Evolutionary conservation across 2,329 filamentous ascomycete species (phyloP), one percentile per base, ranked within the genome.

Genomic region (Phaeomoniella chlamydospora): DNA sequence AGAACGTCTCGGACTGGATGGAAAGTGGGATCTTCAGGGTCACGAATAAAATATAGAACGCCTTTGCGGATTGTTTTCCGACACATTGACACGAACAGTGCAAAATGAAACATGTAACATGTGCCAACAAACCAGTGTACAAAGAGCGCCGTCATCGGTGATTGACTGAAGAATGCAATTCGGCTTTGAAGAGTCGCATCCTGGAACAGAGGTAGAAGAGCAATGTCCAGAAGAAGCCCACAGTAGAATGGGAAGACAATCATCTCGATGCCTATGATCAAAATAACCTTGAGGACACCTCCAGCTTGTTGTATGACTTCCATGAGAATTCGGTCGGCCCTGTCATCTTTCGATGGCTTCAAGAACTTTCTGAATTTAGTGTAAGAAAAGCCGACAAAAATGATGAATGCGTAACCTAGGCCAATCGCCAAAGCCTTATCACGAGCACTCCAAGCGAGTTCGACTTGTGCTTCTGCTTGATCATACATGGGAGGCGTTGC

Each of bases 41-140:
- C 92, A 43, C 90, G 77, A 49, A 98, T 98, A 56, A 98, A 98
- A 63, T 94, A 96, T 40, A 98, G 67, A 29, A 98, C 90, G 35
- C 90, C 90, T 46, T 77, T 85, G 43, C 90, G 79, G 79, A 98
- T 83, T 40, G 96, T 94, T 62, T 94, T 94, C 43, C 90, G 79
- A 58, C 90, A 98, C 87, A 98, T 96, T 38, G 87, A 92, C 13
- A 98, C 90, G 53, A 98, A 98, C 3, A 98, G 71, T 4, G 90
- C 90, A 54, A 98, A 98, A 55, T 98, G 90, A 61, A 98, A 98
- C 92, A 98, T 98, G 58, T 98, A 98, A 43, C 87, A 93, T 3
- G 90, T 98, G 34, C 90, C 90, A 38, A 94, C 80, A 52, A 98
- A 98, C 90, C 90, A 98, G 56, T 98, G 90, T 36, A 96, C 81